These are phyloP conservation scores for Omphalotus guepiniiformis DNA, from an alignment of 768 basidiomycete species.

Conservation along the genomic window DNA sequence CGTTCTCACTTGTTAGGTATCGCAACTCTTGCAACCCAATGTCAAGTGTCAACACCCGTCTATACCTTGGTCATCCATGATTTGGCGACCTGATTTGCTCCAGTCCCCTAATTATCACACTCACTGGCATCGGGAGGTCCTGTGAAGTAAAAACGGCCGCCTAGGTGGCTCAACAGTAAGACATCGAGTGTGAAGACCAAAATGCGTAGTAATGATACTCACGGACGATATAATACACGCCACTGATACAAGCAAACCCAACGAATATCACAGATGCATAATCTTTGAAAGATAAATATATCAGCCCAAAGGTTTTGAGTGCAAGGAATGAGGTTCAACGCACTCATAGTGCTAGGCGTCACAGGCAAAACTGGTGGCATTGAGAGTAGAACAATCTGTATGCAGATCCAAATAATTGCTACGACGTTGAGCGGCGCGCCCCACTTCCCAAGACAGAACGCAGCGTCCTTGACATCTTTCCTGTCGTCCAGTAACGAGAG, in stretches of 20 bases:
- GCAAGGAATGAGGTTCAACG: neutral
- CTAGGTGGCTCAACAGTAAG: neutral
- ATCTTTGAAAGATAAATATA: neutral
- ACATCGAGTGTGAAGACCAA: neutral
- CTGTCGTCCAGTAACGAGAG: constrained; percentile 46
- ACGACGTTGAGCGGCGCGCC: constrained; percentile 44
- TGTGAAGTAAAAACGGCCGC: neutral
- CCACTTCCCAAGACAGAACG: constrained; percentile 42
- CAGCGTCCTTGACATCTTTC: constrained; percentile 41
- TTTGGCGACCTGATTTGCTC: too few relatives aligned
- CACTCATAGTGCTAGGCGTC: neutral
- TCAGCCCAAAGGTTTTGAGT: neutral
- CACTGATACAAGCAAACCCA: neutral
- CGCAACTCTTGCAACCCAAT: too few relatives aligned
- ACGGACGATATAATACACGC: neutral
- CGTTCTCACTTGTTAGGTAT: too few relatives aligned
- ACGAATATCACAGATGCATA: neutral
- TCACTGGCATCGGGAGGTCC: neutral
- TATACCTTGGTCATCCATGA: too few relatives aligned
- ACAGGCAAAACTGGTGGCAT: neutral
- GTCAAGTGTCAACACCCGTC: too few relatives aligned
- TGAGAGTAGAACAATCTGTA: neutral
- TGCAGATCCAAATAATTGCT: constrained; percentile 29
- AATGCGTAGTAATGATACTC: neutral
- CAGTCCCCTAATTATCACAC: too few relatives aligned